These are phyloP conservation scores for Neopestalotiopsis rosae DNA, from an alignment of 2,329 filamentous ascomycete species.

Conservation along the genomic window DNA sequence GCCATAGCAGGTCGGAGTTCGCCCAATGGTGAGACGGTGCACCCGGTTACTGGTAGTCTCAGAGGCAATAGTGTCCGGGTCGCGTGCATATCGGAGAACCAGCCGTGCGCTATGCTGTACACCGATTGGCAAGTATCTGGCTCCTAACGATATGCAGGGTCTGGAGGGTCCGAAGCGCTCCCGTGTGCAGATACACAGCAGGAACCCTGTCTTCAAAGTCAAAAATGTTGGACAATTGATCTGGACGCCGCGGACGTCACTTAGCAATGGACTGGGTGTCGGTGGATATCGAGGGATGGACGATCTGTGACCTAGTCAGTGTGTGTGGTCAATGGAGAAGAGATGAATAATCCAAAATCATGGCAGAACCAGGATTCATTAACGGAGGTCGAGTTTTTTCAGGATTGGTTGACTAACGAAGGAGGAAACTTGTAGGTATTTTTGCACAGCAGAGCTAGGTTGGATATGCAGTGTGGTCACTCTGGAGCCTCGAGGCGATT, in stretches of 20 bases:
- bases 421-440: not conserved
- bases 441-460: too few species aligned
- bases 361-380: not conserved
- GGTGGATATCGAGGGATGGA: not conserved
- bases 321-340: not conserved
- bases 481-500: too few species aligned
- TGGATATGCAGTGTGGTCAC: too few species aligned
- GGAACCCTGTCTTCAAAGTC: not conserved
- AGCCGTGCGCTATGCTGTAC: constrained; percentile 2
- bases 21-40: not conserved
- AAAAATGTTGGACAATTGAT: not conserved
- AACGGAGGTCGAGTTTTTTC: not conserved
- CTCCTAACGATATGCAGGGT: not conserved
- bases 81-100: not conserved
- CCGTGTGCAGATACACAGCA: not conserved
- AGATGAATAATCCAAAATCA: not conserved
- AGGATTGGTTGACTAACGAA: not conserved
- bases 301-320: not conserved
- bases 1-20: not conserved
- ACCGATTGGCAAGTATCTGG: constrained; percentile 1
- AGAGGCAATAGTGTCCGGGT: not conserved
- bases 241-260: not conserved
- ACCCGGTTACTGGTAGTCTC: not conserved
- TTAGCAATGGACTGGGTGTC: not conserved
- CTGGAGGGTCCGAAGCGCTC: not conserved